Percentiles rank a stretch among this genome's conserved stretches.
Conservation (phyloP, 805 yeast genomes). For the Millerozyma miso region DNA sequence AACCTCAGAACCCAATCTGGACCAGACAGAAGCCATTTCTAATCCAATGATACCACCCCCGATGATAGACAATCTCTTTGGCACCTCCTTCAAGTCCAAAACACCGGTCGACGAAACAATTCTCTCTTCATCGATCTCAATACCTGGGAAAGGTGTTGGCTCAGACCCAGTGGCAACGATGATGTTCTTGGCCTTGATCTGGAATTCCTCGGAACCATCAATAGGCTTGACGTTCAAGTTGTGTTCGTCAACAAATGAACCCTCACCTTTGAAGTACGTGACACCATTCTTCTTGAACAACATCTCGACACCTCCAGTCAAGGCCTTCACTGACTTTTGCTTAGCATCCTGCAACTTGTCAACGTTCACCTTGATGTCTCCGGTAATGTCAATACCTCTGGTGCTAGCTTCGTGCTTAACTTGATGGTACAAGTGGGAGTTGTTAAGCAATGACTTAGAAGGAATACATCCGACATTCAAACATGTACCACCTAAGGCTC, state of each 20-base stretch:
- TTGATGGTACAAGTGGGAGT: slow-evolving; percentile 88
- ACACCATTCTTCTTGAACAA: slow-evolving; percentile 94
- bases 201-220: slow-evolving; percentile 70
- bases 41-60: slow-evolving; percentile 99
- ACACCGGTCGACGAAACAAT: slow-evolving; percentile 96
- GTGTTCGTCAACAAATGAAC: slow-evolving; percentile 80
- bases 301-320: slow-evolving; percentile 93
- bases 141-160: slow-evolving; percentile 98
- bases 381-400: slow-evolving; percentile 86
- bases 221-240: slow-evolving; percentile 76
- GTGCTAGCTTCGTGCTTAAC: slow-evolving; percentile 76
- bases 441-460: slow-evolving; percentile 90
- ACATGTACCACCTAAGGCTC: slow-evolving; percentile 96
- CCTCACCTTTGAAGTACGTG: slow-evolving; percentile 90
- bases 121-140: slow-evolving; percentile 92
- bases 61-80: slow-evolving; percentile 86
- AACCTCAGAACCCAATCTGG: slow-evolving; percentile 92
- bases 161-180: slow-evolving; percentile 98
- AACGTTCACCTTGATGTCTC: slow-evolving; percentile 71
- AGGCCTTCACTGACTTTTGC: slow-evolving; percentile 81
- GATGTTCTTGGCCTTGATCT: slow-evolving; percentile 73
- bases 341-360: slow-evolving; percentile 84
- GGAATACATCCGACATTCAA: slow-evolving; percentile 99
- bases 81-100: slow-evolving; percentile 77
- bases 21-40: slow-evolving; percentile 98